A percentile compares a stretch with the other conserved stretches of the same genome.
phyloP scores from a whole-genome alignment of 2,329 filamentous ascomycete genomes.

The Leptoxyphium fumago region DNA sequence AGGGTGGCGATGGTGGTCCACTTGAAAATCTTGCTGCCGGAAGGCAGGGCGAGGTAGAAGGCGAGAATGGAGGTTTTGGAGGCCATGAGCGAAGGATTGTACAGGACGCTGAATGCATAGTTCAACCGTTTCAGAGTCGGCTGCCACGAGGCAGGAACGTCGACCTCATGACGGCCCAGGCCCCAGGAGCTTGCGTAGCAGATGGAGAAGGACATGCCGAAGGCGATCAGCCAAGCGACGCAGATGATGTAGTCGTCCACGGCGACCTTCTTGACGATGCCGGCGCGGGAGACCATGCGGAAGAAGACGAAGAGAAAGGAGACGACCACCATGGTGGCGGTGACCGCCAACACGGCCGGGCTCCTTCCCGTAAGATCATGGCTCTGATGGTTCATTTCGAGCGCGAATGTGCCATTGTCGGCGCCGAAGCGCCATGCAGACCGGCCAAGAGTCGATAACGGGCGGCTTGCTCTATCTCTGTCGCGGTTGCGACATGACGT shows the following conservation, averaged over 20 bases:
- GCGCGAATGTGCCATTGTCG: background rate
- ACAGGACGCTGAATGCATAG: conserved; percentile 47
- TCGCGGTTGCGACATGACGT: too few species aligned
- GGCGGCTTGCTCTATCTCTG: too few species aligned
- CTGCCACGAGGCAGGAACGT: conserved; percentile 41
- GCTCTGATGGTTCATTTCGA: background rate
- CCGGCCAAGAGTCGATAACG: too few species aligned
- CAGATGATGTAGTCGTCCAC: conserved; percentile 74
- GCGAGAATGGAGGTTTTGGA: conserved; percentile 86
- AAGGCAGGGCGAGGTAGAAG: conserved; percentile 75
- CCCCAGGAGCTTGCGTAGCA: conserved; percentile 49
- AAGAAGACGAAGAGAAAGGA: conserved; percentile 62
- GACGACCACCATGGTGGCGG: conserved; percentile 51
- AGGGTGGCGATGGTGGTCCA: conserved; percentile 72
- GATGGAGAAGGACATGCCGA: conserved; percentile 53
- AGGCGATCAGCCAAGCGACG: conserved; percentile 59
- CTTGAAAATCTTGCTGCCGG: conserved; percentile 62
- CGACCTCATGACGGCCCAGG: conserved; percentile 49
- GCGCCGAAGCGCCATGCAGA: background rate
- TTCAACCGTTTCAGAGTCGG: conserved; percentile 40
- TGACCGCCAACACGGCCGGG: conserved; percentile 50
- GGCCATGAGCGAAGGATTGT: conserved; percentile 77
- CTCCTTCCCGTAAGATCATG: conserved; percentile 11
- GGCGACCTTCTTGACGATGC: conserved; percentile 55
- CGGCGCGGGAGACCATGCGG: conserved; percentile 56